phyloP scores from a whole-genome alignment of 345 rosid genomes.

The Brassica napus region Da-Ae NC_063451.1:39299001-39299500 shows the following conservation, averaged over 20 bases:
- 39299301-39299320: not conserved
- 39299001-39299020: not conserved
- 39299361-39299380: not conserved
- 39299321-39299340: not conserved
- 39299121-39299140: not conserved
- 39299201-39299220: not conserved
- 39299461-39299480: conserved; percentile 32
- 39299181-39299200: not conserved
- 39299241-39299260: not conserved
- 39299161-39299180: not conserved
- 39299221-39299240: not conserved
- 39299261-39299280: not conserved
- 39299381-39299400: not conserved
- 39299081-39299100: not conserved
- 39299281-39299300: not conserved
- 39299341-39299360: not conserved
- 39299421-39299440: not conserved
- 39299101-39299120: not conserved
- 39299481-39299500: conserved; percentile 43
- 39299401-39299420: not conserved
- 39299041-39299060: not conserved
- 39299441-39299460: not conserved
- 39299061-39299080: not conserved
- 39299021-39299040: not conserved
- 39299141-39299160: not conserved